Evolutionary conservation across 139 green algal species (phyloP), one percentile per base, ranked within the genome.

Genomic region (Tetradesmus lagerheimii): DNA sequence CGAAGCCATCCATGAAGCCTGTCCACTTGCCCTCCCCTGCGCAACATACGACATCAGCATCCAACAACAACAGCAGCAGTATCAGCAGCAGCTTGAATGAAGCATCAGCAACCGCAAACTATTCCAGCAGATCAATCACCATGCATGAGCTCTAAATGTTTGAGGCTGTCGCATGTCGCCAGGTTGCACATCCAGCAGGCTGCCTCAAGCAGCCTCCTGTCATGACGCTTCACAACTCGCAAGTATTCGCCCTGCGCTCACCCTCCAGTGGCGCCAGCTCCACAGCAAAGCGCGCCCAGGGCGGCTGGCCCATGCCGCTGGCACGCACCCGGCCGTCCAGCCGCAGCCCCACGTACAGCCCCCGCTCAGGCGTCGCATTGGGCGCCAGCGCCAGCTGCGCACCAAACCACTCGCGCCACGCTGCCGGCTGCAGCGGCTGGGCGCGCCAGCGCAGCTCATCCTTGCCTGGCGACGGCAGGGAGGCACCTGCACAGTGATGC

Each of bases 1-100:
- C 96, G 85, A 98, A 95, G 37, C 95, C 96, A 71, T 97, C 95
- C 1, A 97, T 88, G 31, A 98, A 93, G 14, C 95, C 96, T 1
- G 84, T 92, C 92, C 93, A 96, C 35, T 92, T 92, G 62, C 90
- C 92, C 80, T 88, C 79, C 35, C 76, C 75, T 85, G 41, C 77
- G 91, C 67, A 78, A 80, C 76, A 80, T 25, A 6, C n/a, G 34
- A 25, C 66, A 39, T 29, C 12, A 31, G n/a, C 64, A 81, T 41
- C 2, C 9, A 37, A 23, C 37, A 89, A 23, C 67, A 89, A 1
- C 5, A 0, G 27, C 11, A 67, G 27, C 45, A 47, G 77, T 11
- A 47, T n/a, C 82, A 87, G 53, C 53, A 78, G n/a, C 31, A 79
- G 82, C 53, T 57, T 25, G 27, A 34, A 50, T 45, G 25, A 29